Evolutionary conservation across 2,329 filamentous ascomycete genomes (phyloP).

Genomic region (Cryphonectria japonica): DNA sequence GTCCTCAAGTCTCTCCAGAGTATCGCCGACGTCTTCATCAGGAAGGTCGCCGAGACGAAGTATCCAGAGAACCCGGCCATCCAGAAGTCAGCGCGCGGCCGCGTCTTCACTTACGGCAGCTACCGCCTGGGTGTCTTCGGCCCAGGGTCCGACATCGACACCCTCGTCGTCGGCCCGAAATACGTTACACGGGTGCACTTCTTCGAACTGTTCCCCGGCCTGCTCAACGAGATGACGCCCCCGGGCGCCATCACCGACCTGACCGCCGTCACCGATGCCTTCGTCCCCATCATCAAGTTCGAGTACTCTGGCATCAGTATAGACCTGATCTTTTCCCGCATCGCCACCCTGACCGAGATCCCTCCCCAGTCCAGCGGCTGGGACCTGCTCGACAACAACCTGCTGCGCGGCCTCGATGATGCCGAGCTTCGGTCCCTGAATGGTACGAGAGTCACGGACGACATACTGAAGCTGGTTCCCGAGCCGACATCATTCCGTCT

Average conservation of each 20-base stretch:
- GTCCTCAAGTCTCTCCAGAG: constrained; percentile 78
- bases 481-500: constrained; percentile 88
- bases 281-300: constrained; percentile 97
- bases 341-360: constrained; percentile 71
- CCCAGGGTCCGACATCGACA: constrained; percentile 97
- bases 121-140: constrained; percentile 93
- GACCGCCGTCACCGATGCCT: constrained; percentile 84
- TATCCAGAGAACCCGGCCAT: constrained; percentile 73
- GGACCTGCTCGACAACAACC: constrained; percentile 77
- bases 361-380: constrained; percentile 51
- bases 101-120: constrained; percentile 95
- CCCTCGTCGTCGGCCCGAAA: constrained; percentile 87
- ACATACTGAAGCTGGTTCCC: constrained; percentile 86
- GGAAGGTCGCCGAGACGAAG: constrained; percentile 74
- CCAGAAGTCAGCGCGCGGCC: constrained; percentile 83
- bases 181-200: constrained; percentile 90
- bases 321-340: constrained; percentile 86
- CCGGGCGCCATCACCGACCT: constrained; percentile 82
- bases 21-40: constrained; percentile 86
- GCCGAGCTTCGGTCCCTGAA: constrained; percentile 87
- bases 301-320: constrained; percentile 90
- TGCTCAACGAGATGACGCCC: constrained; percentile 76
- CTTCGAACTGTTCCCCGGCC: constrained; percentile 83
- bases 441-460: constrained; percentile 90
- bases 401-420: constrained; percentile 85